Conservation (phyloP, 2,329 filamentous ascomycete genomes). For the Trematosphaeria pertusa region DNA sequence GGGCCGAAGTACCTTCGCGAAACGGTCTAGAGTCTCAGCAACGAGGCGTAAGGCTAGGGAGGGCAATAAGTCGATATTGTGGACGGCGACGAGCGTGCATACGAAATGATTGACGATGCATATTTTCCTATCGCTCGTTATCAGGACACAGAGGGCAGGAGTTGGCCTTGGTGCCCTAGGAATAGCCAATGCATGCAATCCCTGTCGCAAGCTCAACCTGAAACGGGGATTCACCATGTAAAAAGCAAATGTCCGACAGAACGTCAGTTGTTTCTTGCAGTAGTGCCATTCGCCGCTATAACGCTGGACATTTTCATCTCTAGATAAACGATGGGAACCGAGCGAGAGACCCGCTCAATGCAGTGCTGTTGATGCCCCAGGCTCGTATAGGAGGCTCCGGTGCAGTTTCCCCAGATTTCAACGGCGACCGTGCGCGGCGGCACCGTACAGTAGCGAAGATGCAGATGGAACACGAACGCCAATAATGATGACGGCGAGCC, state of each 20-base stretch:
- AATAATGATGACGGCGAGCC: background rate
- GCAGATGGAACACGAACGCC: background rate
- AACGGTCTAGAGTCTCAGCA: background rate
- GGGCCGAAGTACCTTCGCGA: background rate
- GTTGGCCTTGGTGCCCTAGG: no score
- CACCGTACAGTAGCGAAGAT: no score
- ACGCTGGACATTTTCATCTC: background rate
- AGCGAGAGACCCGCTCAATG: no score
- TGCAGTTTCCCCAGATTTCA: slow-evolving; percentile 12
- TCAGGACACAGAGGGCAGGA: no score
- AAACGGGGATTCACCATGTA: slow-evolving; percentile 24
- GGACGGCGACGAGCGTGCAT: no score
- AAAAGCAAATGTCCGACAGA: slow-evolving; percentile 18
- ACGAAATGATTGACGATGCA: slow-evolving; percentile 9
- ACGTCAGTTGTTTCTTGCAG: slow-evolving; percentile 22
- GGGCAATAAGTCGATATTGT: no score
- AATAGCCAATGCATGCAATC: slow-evolving; percentile 14
- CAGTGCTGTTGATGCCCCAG: slow-evolving; percentile 1
- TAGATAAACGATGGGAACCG: no score
- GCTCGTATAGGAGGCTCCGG: slow-evolving; percentile 1
- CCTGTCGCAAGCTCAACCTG: slow-evolving; percentile 17
- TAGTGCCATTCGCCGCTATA: slow-evolving; percentile 20
- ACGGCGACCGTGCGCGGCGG: slow-evolving; percentile 1
- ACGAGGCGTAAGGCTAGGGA: background rate
- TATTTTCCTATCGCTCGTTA: slow-evolving; percentile 28